Evolutionary conservation across 768 basidiomycete species (phyloP), one percentile per base, ranked within the genome.

Genomic region (Steccherinum ochraceum): DNA sequence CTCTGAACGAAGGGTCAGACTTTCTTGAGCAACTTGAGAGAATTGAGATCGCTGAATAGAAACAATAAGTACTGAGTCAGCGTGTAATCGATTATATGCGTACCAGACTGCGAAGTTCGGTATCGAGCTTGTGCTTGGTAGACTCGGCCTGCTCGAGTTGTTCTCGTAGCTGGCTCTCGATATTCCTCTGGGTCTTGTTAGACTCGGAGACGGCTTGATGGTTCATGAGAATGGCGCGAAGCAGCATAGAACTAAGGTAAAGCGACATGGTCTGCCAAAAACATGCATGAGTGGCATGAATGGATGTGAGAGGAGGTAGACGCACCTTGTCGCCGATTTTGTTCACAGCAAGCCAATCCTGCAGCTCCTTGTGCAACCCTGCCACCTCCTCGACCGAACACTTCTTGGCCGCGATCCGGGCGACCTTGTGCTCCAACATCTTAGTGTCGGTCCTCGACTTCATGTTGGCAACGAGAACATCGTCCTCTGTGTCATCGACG

Each of bases 331-430:
- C 81, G 58, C 81, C 77, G 61, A 66, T 59, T 64, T 80, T 81
- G 57, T 67, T 71, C 59, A 84, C 83, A 47, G 71, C 72, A 51
- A 91, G 67, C 86, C 86, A 91, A 54, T 81, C 79, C 64, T 87
- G 79, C 55, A 91, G 75, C 69, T 91, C 89, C 62, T 81, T 79
- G 69, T 88, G 85, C 56, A 91, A 78, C 53, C 76, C 71, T 47
- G 81, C 79, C 47, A 91, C 86, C 71, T 91, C 89, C 66, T 90
- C 89, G 53, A 91, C 88, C 35, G 86, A 88, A 70, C 86, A 89
- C 76, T 87, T 89, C 79, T 87, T 87, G 12, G 80, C 78, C 26
- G 89, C 89, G 59, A 89, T 83, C 60, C 76, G 78, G 51, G 82
- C 82, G 51, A 91, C 86, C 68, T 81, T 88, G 69, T 81, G 80